These are phyloP conservation scores for Leucocoprinus leucothites DNA, from an alignment of 768 basidiomycete genomes.

Conservation along the genomic window DNA sequence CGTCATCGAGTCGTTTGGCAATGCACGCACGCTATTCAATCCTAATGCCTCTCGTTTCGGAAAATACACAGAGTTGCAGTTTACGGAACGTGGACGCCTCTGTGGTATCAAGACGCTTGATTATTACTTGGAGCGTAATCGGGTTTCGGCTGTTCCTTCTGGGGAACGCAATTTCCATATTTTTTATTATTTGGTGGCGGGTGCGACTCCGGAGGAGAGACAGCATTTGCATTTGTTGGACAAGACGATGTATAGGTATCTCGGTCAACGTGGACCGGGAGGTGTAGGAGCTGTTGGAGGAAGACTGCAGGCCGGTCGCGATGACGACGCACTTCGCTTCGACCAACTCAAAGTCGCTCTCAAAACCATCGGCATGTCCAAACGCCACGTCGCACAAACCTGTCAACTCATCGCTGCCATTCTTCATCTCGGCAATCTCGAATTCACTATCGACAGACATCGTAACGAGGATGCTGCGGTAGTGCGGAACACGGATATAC, in stretches of 20 bases:
- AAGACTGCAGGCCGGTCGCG: slow-evolving; percentile 46
- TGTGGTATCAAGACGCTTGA: slow-evolving; percentile 93
- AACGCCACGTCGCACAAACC: slow-evolving; percentile 91
- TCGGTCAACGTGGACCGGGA: slow-evolving; percentile 63
- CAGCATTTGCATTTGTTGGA: slow-evolving; percentile 84
- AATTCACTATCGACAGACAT: slow-evolving; percentile 80
- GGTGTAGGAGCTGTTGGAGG: slow-evolving; percentile 19
- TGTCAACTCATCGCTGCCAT: slow-evolving; percentile 96
- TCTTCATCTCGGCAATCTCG: slow-evolving; percentile 93
- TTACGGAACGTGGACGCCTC: slow-evolving; percentile 86
- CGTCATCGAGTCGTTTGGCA: slow-evolving; percentile 93
- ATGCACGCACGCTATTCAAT: slow-evolving; percentile 88
- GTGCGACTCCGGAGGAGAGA: slow-evolving; percentile 84
- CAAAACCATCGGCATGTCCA: slow-evolving; percentile 90
- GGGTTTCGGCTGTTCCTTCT: slow-evolving; percentile 83
- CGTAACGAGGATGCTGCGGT: slow-evolving; percentile 92
- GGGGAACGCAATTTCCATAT: slow-evolving; percentile 98
- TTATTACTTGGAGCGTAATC: slow-evolving; percentile 90
- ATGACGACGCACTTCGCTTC: slow-evolving; percentile 86
- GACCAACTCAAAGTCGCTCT: slow-evolving; percentile 93
- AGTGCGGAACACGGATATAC: slow-evolving; percentile 78
- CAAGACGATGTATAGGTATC: slow-evolving; percentile 80
- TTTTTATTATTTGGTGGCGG: slow-evolving; percentile 94
- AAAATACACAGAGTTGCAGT: slow-evolving; percentile 97
- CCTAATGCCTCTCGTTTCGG: slow-evolving; percentile 96